Evolutionary conservation across 805 yeast species (phyloP), one percentile per base, ranked within the genome.

Genomic region (Candida taoyuanica): DNA sequence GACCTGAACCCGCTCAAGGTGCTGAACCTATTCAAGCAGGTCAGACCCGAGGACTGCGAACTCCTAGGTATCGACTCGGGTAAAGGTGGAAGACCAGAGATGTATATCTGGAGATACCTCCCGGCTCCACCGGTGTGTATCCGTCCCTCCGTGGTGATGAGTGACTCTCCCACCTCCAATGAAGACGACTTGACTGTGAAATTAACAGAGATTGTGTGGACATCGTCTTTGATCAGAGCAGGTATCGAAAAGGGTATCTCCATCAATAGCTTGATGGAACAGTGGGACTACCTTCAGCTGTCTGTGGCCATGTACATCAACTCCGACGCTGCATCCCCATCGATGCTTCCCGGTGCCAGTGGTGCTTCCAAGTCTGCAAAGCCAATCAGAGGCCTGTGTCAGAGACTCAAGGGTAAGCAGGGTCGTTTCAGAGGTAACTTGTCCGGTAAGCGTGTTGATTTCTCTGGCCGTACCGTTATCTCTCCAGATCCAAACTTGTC

Each of bases 51-150:
- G 31, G 98, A 93, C 56, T 89, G 96, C 65, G 97, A 91, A 62
- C 70, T 93, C 15, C 65, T 93, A 23, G 99, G 98, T 39, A 78
- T 93, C 37, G 93, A 93, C 55, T 76, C 96, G 1, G 73, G 85
- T 4, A 75, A 78, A 50, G 86, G 88, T 27, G 96, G 97, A 33
- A 73, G 97, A 49, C 98, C 98, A 5, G 98, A 91, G 63, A 86
- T 84, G 73, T 93, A 89, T 60, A 77, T 93, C 28, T 93, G 98
- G 99, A 76, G 95, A 56, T 93, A 89, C 58, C 72, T 93, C 38
- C 98, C 98, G 0, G 98, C 98, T 0, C 98, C 99, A 1, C 99
- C 99, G 0, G 97, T 94, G 15, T 93, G 98, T 71, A 93, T 93
- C 39, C 77, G 99, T 49, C 99, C 99, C 3, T 89, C 98, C 5